phyloP scores from a whole-genome alignment of 2,329 filamentous ascomycete genomes.

The Cercospora janseana region DNA sequence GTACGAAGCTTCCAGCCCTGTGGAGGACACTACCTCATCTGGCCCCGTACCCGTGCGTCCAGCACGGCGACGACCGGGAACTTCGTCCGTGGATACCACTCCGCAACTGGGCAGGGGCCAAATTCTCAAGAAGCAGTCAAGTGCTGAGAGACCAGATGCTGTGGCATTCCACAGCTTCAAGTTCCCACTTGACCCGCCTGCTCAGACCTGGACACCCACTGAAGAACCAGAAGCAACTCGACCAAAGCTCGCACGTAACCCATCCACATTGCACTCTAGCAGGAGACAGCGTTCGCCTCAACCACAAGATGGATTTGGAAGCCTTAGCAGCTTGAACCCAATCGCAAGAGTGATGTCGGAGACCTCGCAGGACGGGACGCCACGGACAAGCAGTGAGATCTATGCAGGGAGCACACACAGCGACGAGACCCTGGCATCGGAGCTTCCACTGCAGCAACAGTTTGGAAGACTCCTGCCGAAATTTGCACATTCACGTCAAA shows the following conservation, averaged over 20 bases:
- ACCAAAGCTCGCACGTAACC: conserved; percentile 33
- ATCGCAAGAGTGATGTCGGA: conserved; percentile 71
- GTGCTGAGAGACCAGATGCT: conserved; percentile 16
- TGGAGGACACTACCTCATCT: conserved; percentile 15
- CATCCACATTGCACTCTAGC: conserved; percentile 39
- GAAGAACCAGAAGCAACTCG: conserved; percentile 12
- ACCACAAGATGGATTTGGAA: conserved; percentile 35
- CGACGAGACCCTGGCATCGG: conserved; percentile 86
- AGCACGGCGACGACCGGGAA: conserved; percentile 31
- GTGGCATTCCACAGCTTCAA: conserved; percentile 29
- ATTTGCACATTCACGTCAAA: conserved; percentile 41
- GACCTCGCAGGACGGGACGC: conserved; percentile 73
- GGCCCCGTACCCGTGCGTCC: conserved; percentile 26
- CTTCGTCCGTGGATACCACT: conserved; percentile 34
- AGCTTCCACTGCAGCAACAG: conserved; percentile 60
- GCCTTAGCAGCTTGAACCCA: conserved; percentile 56
- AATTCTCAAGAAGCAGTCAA: conserved; percentile 19
- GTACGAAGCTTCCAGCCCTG: conserved; percentile 42
- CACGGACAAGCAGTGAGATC: conserved; percentile 88
- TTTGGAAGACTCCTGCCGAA: conserved; percentile 53
- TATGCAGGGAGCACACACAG: conserved; percentile 95
- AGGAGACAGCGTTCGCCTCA: conserved; percentile 35
- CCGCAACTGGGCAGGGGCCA: conserved; percentile 31
- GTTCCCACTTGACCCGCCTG: conserved; percentile 30
- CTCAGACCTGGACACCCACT: conserved; percentile 29